Evolutionary conservation across 441 rosid species (phyloP), one percentile per base, ranked within the genome.

Genomic region (Pelargonium cotyledonis): DNA sequence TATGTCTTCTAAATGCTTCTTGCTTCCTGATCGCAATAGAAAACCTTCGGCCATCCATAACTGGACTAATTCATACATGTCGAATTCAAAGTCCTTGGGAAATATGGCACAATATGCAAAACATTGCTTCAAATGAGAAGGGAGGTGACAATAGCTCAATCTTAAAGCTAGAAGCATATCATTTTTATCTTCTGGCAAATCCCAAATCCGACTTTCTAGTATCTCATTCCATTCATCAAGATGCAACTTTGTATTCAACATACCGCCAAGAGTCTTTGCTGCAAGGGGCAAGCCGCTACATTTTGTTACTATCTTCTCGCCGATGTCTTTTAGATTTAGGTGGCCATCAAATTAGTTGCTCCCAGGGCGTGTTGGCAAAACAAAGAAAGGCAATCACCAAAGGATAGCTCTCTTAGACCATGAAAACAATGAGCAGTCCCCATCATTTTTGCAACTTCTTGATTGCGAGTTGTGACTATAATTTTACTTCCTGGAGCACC

Each of bases 11-110:
- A 6, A 0, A 12, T 23, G 29, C 0, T 2, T 46, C 46, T 23
- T 60, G 41, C 35, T 4, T 0, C 3, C 3, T 2, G 38, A 7
- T 14, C 0, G 1, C 10, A 9, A 23, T 10, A 74, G 11, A 58
- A 64, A 70, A 2, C 43, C 70, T 38, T 14, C 70, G 5, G 64
- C 63, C 67, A 70, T 74, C 40, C 73, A 74, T 15, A 65, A 62
- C 2, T n/a, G 26, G n/a, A 74, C 49, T 16, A 70, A 35, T 0
- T 6, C 0, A 3, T 31, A 19, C 46, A 10, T 65, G 0, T 0
- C 0, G 19, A 69, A 14, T 0, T 0, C 8, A 8, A 23, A 43
- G 3, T 65, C 63, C 4, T 74, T 65, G 0, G 73, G 73, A 5
- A 69, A 69, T 14, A 69, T 8, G 10, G 55, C 69, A 69, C 73